Evolutionary conservation across 1,284 basidiomycete genomes (phyloP), one percentile per base, ranked within the genome.

Genomic region (Vanrija sp.): DNA sequence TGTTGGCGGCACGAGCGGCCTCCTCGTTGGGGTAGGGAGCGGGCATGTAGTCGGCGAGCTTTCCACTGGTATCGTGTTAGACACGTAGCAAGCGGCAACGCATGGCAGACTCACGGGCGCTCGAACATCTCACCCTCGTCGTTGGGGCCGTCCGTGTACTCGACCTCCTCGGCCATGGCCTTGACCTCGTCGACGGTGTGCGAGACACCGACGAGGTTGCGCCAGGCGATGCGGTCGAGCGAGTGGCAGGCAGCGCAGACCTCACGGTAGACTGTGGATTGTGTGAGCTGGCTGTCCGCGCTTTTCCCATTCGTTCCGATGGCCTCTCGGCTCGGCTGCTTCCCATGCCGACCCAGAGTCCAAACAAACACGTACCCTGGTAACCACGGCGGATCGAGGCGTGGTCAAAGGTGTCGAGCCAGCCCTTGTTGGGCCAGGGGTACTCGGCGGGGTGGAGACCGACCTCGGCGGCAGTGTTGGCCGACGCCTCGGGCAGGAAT

Each of bases 161-260:
- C 96, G 58, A 95, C 81, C 73, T 95, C 93, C 79, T 95, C 94
- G 35, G 96, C 95, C 87, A 98, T 85, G 9, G 82, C 82, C 78
- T 91, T 91, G 61, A 81, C 83, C 78, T 99, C 95, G 66, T 95
- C 90, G 47, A 83, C 95, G 60, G 88, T 91, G 80, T 98, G 96
- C 37, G 93, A 97, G 55, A 97, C 91, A 72, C 93, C 96, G 65
- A 99, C 96, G 57, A 99, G 82, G 81, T 98, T 99, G 73, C 96
- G 90, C 96, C 96, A 99, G 59, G 96, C 96, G 74, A 98, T 94
- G 68, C 96, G 92, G 81, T 98, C 91, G 57, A 99, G 86, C 45
- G 96, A 98, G 78, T 99, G 96, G 79, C 96, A 99, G 16, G 96
- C 90, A 6, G 95, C 89, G 77, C 96, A 98, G 56, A 99, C 96